Evolutionary conservation across 176 grass and related monocot species (phyloP).

Genomic region (Zizania latifolia): DNA sequence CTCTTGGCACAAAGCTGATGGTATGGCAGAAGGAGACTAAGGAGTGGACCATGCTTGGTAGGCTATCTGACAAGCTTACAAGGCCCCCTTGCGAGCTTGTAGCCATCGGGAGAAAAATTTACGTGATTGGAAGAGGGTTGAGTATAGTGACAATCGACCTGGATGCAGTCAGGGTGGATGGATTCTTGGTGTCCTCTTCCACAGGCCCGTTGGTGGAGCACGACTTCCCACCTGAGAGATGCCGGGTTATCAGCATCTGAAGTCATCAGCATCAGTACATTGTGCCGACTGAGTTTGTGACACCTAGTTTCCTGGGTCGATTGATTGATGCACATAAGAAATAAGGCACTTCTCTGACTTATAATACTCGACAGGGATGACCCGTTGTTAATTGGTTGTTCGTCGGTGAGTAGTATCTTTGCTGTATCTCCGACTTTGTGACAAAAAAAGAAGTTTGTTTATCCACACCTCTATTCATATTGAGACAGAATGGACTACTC

Average conservation of each 20-base stretch:
- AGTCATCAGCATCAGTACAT: neutral
- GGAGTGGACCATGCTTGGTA: constrained; percentile 50
- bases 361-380: neutral
- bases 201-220: constrained; percentile 29
- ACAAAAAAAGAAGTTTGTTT: neutral
- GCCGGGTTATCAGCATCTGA: constrained; percentile 66
- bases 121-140: constrained; percentile 47
- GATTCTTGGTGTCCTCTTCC: constrained; percentile 40
- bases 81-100: constrained; percentile 38
- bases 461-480: neutral
- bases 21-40: constrained; percentile 42
- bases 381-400: neutral
- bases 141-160: constrained; percentile 45
- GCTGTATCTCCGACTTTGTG: neutral
- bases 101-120: constrained; percentile 46
- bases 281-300: no score
- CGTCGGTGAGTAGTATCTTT: neutral
- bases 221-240: constrained; percentile 46
- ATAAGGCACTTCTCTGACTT: neutral
- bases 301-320: neutral
- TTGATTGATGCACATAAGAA: constrained; percentile 4
- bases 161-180: constrained; percentile 43
- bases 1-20: constrained; percentile 43
- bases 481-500: no score
- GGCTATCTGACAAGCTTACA: constrained; percentile 43